These are phyloP conservation scores for Xylariaceae sp. DNA, from an alignment of 2,329 filamentous ascomycete species.

Conservation along the genomic window DNA sequence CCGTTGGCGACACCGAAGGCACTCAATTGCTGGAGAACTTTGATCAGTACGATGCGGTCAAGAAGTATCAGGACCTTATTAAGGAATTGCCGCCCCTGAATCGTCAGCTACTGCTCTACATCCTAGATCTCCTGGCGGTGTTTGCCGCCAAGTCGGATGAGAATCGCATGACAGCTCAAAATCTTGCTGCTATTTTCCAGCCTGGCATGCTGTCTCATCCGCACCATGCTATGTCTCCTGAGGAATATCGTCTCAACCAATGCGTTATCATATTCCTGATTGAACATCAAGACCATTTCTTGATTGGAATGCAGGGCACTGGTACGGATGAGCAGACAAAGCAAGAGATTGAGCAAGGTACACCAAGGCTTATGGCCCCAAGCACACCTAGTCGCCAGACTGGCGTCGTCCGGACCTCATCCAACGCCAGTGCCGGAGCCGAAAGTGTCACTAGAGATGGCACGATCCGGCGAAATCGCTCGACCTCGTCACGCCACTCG, in stretches of 20 bases:
- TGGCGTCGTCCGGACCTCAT: slow-evolving; percentile 68
- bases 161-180: slow-evolving; percentile 94
- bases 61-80: slow-evolving; percentile 81
- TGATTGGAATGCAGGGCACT: slow-evolving; percentile 98
- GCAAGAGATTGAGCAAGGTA: slow-evolving; percentile 63
- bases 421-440: slow-evolving; percentile 81
- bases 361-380: slow-evolving; percentile 47
- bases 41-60: slow-evolving; percentile 69
- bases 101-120: slow-evolving; percentile 88
- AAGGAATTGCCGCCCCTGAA: slow-evolving; percentile 90
- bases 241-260: slow-evolving; percentile 91
- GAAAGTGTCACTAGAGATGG: slow-evolving; percentile 81
- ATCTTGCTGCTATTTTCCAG: slow-evolving; percentile 94
- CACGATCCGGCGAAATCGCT: slow-evolving; percentile 78
- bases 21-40: slow-evolving; percentile 69
- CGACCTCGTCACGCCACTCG: slow-evolving; percentile 84
- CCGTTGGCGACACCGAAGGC: slow-evolving; percentile 62
- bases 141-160: slow-evolving; percentile 95
- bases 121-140: slow-evolving; percentile 89
- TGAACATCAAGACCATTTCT: slow-evolving; percentile 95
- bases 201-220: slow-evolving; percentile 94
- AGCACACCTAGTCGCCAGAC: slow-evolving; percentile 50
- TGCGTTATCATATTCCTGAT: slow-evolving; percentile 97
- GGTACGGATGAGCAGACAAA: slow-evolving; percentile 80
- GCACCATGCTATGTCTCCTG: slow-evolving; percentile 87